phyloP scores from a whole-genome alignment of 2,329 filamentous ascomycete genomes.

The Sarocladium oryzae region DNA sequence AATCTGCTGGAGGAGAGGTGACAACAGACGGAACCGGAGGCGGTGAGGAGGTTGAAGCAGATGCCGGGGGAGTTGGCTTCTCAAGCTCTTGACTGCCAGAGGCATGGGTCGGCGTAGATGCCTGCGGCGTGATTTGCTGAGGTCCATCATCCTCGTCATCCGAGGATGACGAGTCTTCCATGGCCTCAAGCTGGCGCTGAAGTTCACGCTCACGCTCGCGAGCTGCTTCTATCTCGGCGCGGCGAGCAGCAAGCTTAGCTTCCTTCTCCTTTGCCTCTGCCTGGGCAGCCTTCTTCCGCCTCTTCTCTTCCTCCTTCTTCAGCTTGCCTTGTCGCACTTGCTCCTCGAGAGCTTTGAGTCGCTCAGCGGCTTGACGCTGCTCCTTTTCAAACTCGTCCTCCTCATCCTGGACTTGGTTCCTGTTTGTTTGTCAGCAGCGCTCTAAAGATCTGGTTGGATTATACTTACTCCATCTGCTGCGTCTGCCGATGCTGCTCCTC shows the following conservation, averaged over 20 bases:
- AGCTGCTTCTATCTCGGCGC: slow-evolving; percentile 87
- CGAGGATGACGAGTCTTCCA: slow-evolving; percentile 59
- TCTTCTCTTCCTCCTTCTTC: slow-evolving; percentile 95
- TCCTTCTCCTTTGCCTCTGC: slow-evolving; percentile 87
- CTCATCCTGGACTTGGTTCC: slow-evolving; percentile 65
- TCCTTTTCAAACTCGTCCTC: slow-evolving; percentile 77
- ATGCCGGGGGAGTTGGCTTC: slow-evolving; percentile 42
- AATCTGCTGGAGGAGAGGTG: slow-evolving; percentile 51
- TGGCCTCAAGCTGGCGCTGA: slow-evolving; percentile 74
- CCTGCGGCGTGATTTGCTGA: slow-evolving; percentile 59
- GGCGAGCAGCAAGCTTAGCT: slow-evolving; percentile 71
- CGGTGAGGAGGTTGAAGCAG: slow-evolving; percentile 33
- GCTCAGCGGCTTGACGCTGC: slow-evolving; percentile 72
- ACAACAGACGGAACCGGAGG: slow-evolving; percentile 46
- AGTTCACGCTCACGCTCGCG: slow-evolving; percentile 86
- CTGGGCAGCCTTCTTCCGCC: slow-evolving; percentile 78
- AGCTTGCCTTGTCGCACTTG: slow-evolving; percentile 90
- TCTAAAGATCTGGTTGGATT: neutral
- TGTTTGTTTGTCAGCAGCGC: slow-evolving; percentile 33
- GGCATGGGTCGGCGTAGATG: slow-evolving; percentile 52
- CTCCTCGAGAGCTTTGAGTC: slow-evolving; percentile 84
- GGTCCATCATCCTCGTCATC: slow-evolving; percentile 71
- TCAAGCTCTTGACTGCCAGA: slow-evolving; percentile 49
- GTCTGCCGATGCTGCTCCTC: slow-evolving; percentile 69
- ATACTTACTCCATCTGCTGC: slow-evolving; percentile 73